Conservation (phyloP, 345 rosid genomes). For the Gossypium sturtianum region DNA sequence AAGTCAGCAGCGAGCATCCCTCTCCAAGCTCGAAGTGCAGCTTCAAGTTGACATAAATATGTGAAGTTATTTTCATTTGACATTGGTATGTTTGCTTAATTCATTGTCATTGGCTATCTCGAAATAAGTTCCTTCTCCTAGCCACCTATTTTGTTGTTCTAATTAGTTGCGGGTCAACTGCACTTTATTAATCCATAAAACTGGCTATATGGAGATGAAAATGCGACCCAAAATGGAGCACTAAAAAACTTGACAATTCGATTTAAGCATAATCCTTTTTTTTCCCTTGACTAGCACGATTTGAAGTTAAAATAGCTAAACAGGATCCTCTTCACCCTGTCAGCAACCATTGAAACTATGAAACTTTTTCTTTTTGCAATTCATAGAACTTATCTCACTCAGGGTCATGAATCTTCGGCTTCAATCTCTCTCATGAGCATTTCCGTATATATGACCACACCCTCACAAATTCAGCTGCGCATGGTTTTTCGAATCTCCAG, state of each 20-base stretch:
- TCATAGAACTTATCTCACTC: not conserved
- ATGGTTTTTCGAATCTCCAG: not conserved
- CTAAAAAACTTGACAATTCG: not conserved
- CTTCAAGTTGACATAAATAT: not conserved
- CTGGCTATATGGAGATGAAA: not conserved
- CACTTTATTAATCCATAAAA: not conserved
- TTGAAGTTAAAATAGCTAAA: not conserved
- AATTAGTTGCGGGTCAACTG: no score
- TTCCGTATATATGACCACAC: not conserved
- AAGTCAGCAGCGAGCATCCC: not conserved
- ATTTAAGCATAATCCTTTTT: not conserved
- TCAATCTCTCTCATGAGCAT: not conserved
- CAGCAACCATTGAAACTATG: no score
- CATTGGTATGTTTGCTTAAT: no score
- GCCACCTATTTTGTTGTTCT: no score
- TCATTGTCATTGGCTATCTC: no score
- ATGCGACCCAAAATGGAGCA: not conserved
- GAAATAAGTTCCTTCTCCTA: no score
- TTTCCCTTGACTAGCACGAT: conserved; percentile 7
- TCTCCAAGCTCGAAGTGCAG: not conserved
- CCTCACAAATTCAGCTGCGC: not conserved
- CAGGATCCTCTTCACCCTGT: no score
- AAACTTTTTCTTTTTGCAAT: not conserved
- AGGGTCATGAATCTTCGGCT: not conserved
- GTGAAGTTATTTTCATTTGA: no score